Evolutionary conservation across 108 stramenopile species (phyloP).

Genomic region (Aurantiochytrium sp.): DNA sequence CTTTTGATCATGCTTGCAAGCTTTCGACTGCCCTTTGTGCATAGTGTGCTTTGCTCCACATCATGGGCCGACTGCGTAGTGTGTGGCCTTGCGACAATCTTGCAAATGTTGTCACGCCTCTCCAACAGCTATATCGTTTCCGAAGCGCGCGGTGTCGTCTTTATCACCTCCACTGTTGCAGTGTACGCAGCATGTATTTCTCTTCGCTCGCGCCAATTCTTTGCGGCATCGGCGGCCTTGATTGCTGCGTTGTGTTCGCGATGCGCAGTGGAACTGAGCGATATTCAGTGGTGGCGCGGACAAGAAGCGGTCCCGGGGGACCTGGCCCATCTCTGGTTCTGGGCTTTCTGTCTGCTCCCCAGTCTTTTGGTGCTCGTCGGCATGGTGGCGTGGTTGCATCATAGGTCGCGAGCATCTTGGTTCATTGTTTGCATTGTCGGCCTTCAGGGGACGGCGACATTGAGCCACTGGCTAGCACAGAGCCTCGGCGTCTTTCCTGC

Average conservation of each 20-base stretch:
- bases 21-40: not conserved
- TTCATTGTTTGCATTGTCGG: not conserved
- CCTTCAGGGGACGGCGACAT: not conserved
- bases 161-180: not conserved
- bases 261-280: not conserved
- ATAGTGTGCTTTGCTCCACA: no score
- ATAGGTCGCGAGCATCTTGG: no score
- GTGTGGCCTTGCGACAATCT: not conserved
- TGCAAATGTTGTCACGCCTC: not conserved
- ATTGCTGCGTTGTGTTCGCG: not conserved
- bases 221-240: no score
- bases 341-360: not conserved
- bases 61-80: not conserved
- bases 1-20: not conserved
- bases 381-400: not conserved
- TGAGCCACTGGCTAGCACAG: not conserved
- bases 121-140: constrained; percentile 16
- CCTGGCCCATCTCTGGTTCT: not conserved
- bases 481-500: not conserved
- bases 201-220: no score
- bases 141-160: not conserved
- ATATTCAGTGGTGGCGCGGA: not conserved
- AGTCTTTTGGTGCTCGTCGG: not conserved
- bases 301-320: not conserved
- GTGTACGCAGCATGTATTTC: not conserved